Evolutionary conservation across 2,329 filamentous ascomycete species (phyloP), one percentile per base, ranked within the genome.

Genomic region (Chaetomium globosum): DNA sequence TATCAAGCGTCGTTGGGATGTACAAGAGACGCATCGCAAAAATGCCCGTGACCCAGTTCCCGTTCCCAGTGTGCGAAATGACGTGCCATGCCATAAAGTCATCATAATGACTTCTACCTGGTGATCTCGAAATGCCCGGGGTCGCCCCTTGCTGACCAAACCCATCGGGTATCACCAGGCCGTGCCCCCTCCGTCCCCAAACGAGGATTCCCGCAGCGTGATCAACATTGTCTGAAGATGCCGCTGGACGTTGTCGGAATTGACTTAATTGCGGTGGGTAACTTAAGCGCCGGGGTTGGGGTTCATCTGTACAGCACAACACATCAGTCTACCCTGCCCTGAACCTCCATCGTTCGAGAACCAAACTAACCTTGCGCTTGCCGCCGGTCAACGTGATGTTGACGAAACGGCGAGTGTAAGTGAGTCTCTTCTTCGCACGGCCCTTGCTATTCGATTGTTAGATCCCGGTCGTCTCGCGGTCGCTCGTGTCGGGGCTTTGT

Each of bases 331-430:
- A 13, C 28, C 9, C 28, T 63, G 54, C 9, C 12, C 55, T n/a
- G 21, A 36, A 16, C n/a, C 48, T 36, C 12, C 36, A 21, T 21
- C 12, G 23, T 5, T 19, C 12, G 54, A 23, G 67, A 26, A 43
- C 3, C 67, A 72, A 83, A 79, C 81, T 66, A 30, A 96, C 92
- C 92, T 97, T 97, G 83, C 94, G 87, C 93, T 98, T 98, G 85
- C 94, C 94, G 82, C 93, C 93, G 73, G 73, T 96, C 84, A 97
- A 87, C 78, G 92, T 96, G 80, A 98, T 93, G 85, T 98, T 98
- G 76, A 98, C 93, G 86, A 98, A 98, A 77, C 94, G 93, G 81
- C 94, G 91, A 77, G 93, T 97, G 89, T 97, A 97, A 80, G 87
- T 89, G 80, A 96, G 88, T 79, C 94, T 89, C 93, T 98, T 98